Conservation (phyloP, 2,329 filamentous ascomycete genomes). For the Balansia obtecta region DNA sequence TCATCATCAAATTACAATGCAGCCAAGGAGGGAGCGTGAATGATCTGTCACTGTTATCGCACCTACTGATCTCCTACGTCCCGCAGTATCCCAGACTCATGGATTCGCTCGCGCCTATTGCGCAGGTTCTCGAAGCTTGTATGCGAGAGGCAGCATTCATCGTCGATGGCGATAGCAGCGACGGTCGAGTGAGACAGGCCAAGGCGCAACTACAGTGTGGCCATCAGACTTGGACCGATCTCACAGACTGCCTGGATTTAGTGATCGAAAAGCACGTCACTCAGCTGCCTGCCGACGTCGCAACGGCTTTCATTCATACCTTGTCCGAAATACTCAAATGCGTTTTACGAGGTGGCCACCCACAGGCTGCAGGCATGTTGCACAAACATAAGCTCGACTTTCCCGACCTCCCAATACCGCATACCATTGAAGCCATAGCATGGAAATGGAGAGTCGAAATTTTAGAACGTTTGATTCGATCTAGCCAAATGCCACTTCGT, state of each 20-base stretch:
- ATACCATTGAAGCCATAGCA: slow-evolving; percentile 37
- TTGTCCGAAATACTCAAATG: slow-evolving; percentile 32
- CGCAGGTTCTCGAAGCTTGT: slow-evolving; percentile 22
- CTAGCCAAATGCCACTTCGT: slow-evolving; percentile 81
- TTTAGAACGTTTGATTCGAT: slow-evolving; percentile 61
- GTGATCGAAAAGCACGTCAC: slow-evolving; percentile 46
- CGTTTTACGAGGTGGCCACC: slow-evolving; percentile 25
- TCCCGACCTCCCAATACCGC: slow-evolving; percentile 25
- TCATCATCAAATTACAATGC: slow-evolving; percentile 32
- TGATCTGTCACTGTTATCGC: slow-evolving; percentile 29
- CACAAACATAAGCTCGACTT: slow-evolving; percentile 14
- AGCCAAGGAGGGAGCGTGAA: slow-evolving; percentile 29
- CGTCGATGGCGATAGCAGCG: slow-evolving; percentile 7
- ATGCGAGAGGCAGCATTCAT: slow-evolving; percentile 18
- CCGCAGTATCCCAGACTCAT: slow-evolving; percentile 33
- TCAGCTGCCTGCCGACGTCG: slow-evolving; percentile 33
- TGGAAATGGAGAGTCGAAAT: slow-evolving; percentile 59
- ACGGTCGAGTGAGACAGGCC: slow-evolving; percentile 12
- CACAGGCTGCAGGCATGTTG: slow-evolving; percentile 20
- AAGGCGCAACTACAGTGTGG: slow-evolving; percentile 25
- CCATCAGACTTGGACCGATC: slow-evolving; percentile 29
- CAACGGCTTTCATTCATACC: slow-evolving; percentile 23
- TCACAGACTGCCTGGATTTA: slow-evolving; percentile 28
- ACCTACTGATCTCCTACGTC: slow-evolving; percentile 28
- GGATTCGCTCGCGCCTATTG: slow-evolving; percentile 28